phyloP scores from a whole-genome alignment of 768 basidiomycete genomes.

The Auricularia sp. region DNA sequence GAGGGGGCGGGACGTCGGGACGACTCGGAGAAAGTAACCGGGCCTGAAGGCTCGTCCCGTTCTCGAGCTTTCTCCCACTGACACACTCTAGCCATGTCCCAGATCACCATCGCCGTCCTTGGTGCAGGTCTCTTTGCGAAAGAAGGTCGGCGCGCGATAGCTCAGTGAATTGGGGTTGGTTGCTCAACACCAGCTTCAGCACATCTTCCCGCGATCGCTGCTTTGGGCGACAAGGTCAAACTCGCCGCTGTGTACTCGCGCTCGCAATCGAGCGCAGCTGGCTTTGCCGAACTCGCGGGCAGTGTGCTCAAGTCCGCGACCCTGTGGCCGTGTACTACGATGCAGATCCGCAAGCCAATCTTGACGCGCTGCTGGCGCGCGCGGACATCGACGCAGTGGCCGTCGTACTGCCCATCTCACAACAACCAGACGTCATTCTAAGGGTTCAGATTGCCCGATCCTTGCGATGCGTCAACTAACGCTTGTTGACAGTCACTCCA shows the following conservation, averaged over 20 bases:
- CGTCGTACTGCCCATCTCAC: slow-evolving; percentile 66
- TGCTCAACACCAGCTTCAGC: slow-evolving; percentile 30
- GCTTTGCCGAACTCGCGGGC: slow-evolving; percentile 40
- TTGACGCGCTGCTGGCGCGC: slow-evolving; percentile 59
- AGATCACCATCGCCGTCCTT: slow-evolving; percentile 58
- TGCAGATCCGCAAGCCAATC: slow-evolving; percentile 24
- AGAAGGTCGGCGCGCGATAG: slow-evolving; percentile 41
- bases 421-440: slow-evolving; percentile 59
- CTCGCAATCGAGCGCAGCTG: slow-evolving; percentile 48
- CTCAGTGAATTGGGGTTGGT: slow-evolving; percentile 4
- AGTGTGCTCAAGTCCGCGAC: slow-evolving; percentile 30
- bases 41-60: neutral
- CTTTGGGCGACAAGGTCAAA: slow-evolving; percentile 37
- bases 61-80: slow-evolving; percentile 37
- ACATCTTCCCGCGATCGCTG: slow-evolving; percentile 66
- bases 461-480: neutral
- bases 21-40: neutral
- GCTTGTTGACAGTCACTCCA: slow-evolving; percentile 27
- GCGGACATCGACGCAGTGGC: slow-evolving; percentile 64
- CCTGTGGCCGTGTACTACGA: slow-evolving; percentile 50
- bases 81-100: slow-evolving; percentile 25
- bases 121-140: slow-evolving; percentile 74
- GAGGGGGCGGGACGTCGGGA: neutral
- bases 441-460: slow-evolving; percentile 18
- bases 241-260: slow-evolving; percentile 75